Evolutionary conservation across 2,329 filamentous ascomycete genomes (phyloP), one percentile per base, ranked within the genome.

Genomic region (Penicillium carneum): DNA sequence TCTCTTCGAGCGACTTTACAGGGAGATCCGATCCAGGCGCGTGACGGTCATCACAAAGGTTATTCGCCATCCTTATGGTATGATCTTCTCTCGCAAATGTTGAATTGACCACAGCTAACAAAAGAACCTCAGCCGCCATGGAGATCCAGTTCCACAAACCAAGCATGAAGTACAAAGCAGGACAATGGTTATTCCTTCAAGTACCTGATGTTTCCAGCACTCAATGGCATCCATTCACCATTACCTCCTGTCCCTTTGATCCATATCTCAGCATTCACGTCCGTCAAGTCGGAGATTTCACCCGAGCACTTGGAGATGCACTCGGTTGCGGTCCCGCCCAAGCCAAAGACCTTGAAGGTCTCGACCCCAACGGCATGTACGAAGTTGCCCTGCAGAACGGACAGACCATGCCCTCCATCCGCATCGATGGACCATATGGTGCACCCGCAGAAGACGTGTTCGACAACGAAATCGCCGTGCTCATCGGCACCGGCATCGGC

Each of bases 141-240:
- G 95, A 99, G 81, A 93, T 99, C 64, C 95, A 99, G 77, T 98
- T 99, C 81, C 86, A 86, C 77, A 99, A 99, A 82, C 92, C 94
- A 5, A 95, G 90, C 60, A 96, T 99, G 90, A 92, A 88, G 74
- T 99, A 99, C 87, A 98, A 97, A 85, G 90, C 95, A 14, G 95
- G 95, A 34, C 95, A 99, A 81, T 99, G 94, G 93, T 87, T 98
- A 39, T 98, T 98, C 83, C 84, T 99, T 62, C 94, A 98, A 77
- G 89, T 96, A 26, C 95, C 95, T 0, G 89, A 91, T 7, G 87
- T 99, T 56, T 97, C 92, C 66, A 87, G 84, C 71, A 89, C 92
- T 74, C 93, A 99, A 81, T 99, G 95, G 95, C 95, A 99, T 80
- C 95, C 95, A 1, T 99, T 98, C 77, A 99, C 95, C 73, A 98